These are phyloP conservation scores for Xylariaceae sp. DNA, from an alignment of 2,329 filamentous ascomycete genomes.

Conservation along the genomic window DNA sequence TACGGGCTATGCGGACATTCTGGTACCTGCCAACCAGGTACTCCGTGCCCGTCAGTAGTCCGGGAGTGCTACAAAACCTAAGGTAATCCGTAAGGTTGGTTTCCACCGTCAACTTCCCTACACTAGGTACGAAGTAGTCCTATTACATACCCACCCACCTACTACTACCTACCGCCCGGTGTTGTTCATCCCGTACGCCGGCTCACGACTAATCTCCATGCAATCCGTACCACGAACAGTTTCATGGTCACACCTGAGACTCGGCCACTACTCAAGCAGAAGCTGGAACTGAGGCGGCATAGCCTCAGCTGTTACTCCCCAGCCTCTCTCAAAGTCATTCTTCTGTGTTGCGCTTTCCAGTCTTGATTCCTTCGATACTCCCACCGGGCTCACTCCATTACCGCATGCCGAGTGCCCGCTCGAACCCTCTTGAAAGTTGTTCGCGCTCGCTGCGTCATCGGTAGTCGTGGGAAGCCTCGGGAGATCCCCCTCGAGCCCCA, in stretches of 20 bases:
- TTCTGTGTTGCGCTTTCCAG: not conserved
- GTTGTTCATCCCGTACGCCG: not conserved
- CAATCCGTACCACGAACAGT: not conserved
- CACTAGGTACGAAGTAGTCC: too few relatives aligned
- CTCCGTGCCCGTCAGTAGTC: not conserved
- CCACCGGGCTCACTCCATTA: not conserved
- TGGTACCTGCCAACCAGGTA: not conserved
- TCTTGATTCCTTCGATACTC: not conserved
- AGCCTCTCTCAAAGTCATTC: not conserved
- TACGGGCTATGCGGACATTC: not conserved
- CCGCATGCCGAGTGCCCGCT: not conserved
- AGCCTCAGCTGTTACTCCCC: not conserved
- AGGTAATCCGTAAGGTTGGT: too few relatives aligned
- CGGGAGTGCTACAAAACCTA: too few relatives aligned
- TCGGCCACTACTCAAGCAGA: not conserved
- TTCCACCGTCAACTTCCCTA: too few relatives aligned
- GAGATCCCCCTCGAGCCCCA: constrained; percentile 2
- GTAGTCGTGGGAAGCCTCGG: constrained; percentile 5
- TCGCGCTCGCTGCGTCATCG: not conserved
- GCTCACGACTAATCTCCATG: not conserved
- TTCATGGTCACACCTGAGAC: not conserved
- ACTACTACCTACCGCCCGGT: not conserved
- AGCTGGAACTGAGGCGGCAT: constrained; percentile 7
- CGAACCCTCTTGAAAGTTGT: not conserved
- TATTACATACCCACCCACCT: not conserved